phyloP scores from a whole-genome alignment of 495 filamentous ascomycete species.

The Hypoxylon subgilvum region DNA sequence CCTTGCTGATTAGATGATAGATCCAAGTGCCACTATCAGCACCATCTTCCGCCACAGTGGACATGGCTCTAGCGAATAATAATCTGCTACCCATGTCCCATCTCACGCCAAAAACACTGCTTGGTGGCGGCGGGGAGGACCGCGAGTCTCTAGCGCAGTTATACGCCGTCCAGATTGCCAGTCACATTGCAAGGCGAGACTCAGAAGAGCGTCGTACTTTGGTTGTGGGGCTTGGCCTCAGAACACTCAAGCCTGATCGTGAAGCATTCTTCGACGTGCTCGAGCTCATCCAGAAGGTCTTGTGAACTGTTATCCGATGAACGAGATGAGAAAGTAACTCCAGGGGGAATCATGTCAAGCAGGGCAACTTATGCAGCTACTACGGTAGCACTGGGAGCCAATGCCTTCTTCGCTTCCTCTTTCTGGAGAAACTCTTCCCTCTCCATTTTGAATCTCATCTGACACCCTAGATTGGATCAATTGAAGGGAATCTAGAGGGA shows the following conservation, averaged over 20 bases:
- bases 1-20: conserved; percentile 51
- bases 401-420: conserved; percentile 26
- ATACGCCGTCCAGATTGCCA: conserved; percentile 86
- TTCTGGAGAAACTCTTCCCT: conserved; percentile 41
- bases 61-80: conserved; percentile 59
- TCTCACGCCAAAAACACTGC: conserved; percentile 83
- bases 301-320: conserved; percentile 36
- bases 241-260: conserved; percentile 64
- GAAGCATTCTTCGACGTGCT: conserved; percentile 83
- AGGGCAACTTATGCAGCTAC: conserved; percentile 28
- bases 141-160: conserved; percentile 86
- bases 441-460: conserved; percentile 47
- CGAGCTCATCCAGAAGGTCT: conserved; percentile 72
- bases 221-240: conserved; percentile 81
- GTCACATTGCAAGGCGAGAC: conserved; percentile 70
- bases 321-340: background rate
- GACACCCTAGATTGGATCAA: conserved; percentile 45
- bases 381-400: conserved; percentile 46
- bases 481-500: background rate
- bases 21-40: conserved; percentile 85
- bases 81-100: conserved; percentile 73
- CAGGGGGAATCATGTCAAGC: background rate
- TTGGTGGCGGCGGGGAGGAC: conserved; percentile 81
- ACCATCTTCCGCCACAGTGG: conserved; percentile 63
- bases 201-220: conserved; percentile 80